A percentile compares a stretch with the other conserved stretches of the same genome.
phyloP scores from a whole-genome alignment of 2,329 filamentous ascomycete species.

The Macrophomina phaseolina region DNA sequence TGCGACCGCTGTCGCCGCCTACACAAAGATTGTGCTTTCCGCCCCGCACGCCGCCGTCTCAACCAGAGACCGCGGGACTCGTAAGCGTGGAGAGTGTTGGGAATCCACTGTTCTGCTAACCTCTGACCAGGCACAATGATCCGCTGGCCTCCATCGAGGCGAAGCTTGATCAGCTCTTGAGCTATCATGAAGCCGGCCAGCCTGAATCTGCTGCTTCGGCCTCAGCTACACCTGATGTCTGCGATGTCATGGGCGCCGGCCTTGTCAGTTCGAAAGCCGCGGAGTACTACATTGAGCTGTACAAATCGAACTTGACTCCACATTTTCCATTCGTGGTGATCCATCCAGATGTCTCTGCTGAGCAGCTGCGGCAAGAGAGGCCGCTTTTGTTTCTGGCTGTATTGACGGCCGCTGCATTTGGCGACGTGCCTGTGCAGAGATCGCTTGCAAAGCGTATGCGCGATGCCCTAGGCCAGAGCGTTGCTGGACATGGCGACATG shows the following conservation, averaged over 20 bases:
- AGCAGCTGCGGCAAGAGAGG: slow-evolving; percentile 32
- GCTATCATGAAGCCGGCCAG: slow-evolving; percentile 31
- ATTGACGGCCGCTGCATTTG: slow-evolving; percentile 37
- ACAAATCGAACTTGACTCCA: slow-evolving; percentile 3
- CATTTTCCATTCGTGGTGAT: slow-evolving; percentile 37
- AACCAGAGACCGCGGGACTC: slow-evolving; percentile 45
- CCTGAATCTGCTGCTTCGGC: background rate
- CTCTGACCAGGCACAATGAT: background rate
- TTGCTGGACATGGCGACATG: slow-evolving; percentile 41
- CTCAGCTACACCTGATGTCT: background rate
- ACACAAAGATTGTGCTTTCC: slow-evolving; percentile 44
- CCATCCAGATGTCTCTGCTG: slow-evolving; percentile 25
- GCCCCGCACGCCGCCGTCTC: slow-evolving; percentile 42
- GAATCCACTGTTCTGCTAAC: background rate
- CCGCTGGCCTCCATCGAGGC: background rate
- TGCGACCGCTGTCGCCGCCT: slow-evolving; percentile 41
- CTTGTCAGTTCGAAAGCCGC: background rate
- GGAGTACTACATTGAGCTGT: slow-evolving; percentile 2
- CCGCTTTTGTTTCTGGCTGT: slow-evolving; percentile 46
- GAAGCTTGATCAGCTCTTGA: background rate
- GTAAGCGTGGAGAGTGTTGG: slow-evolving; percentile 29
- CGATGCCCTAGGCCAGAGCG: slow-evolving; percentile 37
- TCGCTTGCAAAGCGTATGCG: slow-evolving; percentile 38
- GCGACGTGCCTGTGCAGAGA: slow-evolving; percentile 35
- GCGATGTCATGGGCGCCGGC: slow-evolving; percentile 8